These are phyloP conservation scores for Entomophthora muscae DNA, from an alignment of 371 early-diverging fungal genomes.

Conservation along the genomic window DNA sequence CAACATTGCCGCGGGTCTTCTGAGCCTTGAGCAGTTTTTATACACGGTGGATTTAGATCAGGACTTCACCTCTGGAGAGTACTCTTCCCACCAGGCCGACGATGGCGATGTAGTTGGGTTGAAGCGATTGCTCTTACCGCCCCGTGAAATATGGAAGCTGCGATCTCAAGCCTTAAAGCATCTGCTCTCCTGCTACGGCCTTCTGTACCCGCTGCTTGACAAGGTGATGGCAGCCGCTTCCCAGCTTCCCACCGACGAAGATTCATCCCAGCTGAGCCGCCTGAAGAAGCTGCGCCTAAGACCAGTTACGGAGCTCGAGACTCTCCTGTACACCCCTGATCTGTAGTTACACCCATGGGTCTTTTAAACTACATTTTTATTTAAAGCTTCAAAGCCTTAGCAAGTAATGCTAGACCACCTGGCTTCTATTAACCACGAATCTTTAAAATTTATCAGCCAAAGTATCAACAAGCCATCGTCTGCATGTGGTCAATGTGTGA, in stretches of 20 bases:
- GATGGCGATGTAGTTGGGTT: not conserved
- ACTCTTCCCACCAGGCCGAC: not conserved
- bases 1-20: not conserved
- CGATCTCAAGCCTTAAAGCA: not conserved
- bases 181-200: not conserved
- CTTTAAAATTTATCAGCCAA: no score
- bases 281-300: not conserved
- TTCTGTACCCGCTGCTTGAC: not conserved
- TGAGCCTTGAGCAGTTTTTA: not conserved
- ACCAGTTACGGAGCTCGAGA: not conserved
- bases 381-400: no score
- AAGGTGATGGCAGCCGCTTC: not conserved
- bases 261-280: not conserved
- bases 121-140: not conserved
- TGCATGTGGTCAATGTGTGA: no score
- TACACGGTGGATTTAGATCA: constrained; percentile 7
- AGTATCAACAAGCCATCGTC: no score
- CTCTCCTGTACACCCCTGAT: not conserved
- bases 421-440: no score
- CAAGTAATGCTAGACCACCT: no score
- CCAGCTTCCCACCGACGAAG: not conserved
- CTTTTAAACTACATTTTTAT: no score
- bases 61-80: not conserved
- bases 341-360: no score
- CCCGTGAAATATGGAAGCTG: not conserved